Conservation (phyloP, 306 rosid genomes). For the Medicago lupulina region DNA sequence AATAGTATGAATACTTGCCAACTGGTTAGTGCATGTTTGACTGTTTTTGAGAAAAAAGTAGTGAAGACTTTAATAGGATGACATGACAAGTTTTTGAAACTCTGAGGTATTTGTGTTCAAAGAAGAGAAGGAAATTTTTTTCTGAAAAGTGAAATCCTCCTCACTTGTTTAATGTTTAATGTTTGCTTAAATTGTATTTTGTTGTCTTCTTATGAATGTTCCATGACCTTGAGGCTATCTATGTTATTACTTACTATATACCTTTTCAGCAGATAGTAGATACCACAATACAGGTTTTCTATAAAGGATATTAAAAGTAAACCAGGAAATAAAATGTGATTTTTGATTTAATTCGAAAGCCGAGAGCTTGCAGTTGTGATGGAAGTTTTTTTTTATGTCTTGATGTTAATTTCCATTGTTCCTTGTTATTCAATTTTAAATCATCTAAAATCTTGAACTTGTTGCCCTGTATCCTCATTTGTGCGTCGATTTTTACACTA, state of each 20-base stretch:
- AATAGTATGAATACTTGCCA: constrained; percentile 4
- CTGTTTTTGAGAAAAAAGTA: background rate
- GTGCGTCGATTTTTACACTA: background rate
- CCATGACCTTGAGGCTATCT: constrained; percentile 3
- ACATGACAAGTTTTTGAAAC: background rate
- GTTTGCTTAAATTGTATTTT: constrained; percentile 16
- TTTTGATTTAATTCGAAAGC: background rate
- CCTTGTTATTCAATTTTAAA: constrained; percentile 11
- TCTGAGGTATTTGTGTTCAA: constrained; percentile 15
- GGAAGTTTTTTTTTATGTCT: background rate
- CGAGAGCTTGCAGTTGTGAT: background rate
- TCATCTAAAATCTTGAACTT: constrained; percentile 1
- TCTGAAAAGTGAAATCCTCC: background rate
- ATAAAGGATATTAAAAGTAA: background rate
- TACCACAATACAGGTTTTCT: background rate
- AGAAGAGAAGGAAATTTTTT: background rate
- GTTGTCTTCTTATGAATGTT: constrained; percentile 9
- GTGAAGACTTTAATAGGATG: constrained; percentile 10
- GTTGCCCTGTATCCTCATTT: constrained; percentile 16
- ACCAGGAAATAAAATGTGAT: background rate
- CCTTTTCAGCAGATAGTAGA: background rate
- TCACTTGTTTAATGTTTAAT: background rate
- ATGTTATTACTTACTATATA: background rate
- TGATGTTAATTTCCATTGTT: background rate
- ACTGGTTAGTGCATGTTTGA: background rate